Base-by-base conservation (phyloP, 371 early-diverging fungal species). In the Apophysomyces elegans region DNA sequence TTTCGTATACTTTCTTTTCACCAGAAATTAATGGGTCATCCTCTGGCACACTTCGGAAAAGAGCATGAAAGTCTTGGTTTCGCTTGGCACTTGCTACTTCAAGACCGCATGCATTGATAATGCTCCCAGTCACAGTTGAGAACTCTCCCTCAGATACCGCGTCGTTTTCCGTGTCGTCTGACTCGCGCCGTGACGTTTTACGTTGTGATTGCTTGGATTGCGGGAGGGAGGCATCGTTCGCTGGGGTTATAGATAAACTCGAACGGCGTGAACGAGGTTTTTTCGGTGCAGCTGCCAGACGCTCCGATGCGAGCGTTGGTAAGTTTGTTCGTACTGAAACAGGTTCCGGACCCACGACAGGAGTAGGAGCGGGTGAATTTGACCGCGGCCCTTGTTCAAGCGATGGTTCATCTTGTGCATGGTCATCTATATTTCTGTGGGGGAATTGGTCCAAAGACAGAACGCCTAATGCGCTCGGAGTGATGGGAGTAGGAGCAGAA, bases 21-120 rank as follows among this genome's bases (percentile, higher is more conserved):
- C 88, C 87, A 78, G 89, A 88, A 62, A 91, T 87, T 44, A 91
- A 67, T 64, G 75, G 77, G 66, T 89, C 91, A 5, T 84, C 81
- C 18, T 84, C 84, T n/a, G 90, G 89, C 1, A 91, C 83, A 66
- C 85, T 85, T 47, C 84, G 71, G 67, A 91, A 91, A 32, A 89
- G 70, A 13, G 79, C 56, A 69, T 91, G 91, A 63, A 89, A 89
- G 54, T 91, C 91, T 35, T 69, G 63, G 61, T 86, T 85, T 39
- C 88, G 67, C 56, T 84, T 84, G 37, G 77, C 81, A 59, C 75
- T 87, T 16, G 87, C 86, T 26, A 74, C 62, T 14, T 66, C 66
- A 26, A 68, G 41, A 43, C 67, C 63, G 41, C 69, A 68, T 0
- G 64, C 68, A 12, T 66, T 58, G 60, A 67, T 64, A 50, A 68